Evolutionary conservation across 2,329 filamentous ascomycete species (phyloP).

Genomic region (Emydomyces testavorans): DNA sequence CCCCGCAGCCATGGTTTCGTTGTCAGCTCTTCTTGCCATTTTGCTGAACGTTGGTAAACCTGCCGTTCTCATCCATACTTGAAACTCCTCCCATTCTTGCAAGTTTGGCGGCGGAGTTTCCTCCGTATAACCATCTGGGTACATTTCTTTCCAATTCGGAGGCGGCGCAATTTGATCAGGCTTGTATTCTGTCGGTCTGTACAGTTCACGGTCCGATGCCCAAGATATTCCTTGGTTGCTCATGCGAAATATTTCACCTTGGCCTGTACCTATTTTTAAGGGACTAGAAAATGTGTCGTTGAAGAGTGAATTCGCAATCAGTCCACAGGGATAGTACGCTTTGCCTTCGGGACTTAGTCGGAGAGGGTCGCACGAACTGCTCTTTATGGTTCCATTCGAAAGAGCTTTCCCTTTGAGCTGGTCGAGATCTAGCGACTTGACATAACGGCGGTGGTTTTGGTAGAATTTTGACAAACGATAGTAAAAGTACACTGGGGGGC

Average conservation of each 20-base stretch:
- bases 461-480: slow-evolving; percentile 97
- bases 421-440: slow-evolving; percentile 71
- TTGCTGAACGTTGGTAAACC: slow-evolving; percentile 93
- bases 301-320: slow-evolving; percentile 95
- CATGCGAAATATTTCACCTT: slow-evolving; percentile 58
- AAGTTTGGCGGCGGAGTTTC: slow-evolving; percentile 59
- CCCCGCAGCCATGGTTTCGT: slow-evolving; percentile 53
- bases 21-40: slow-evolving; percentile 72
- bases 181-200: slow-evolving; percentile 57
- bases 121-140: slow-evolving; percentile 57
- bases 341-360: slow-evolving; percentile 44
- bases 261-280: slow-evolving; percentile 43
- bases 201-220: slow-evolving; percentile 69
- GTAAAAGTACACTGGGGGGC: slow-evolving; percentile 78
- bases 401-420: slow-evolving; percentile 68
- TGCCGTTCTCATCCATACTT: slow-evolving; percentile 98
- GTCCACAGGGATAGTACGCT: slow-evolving; percentile 84
- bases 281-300: slow-evolving; percentile 77
- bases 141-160: slow-evolving; percentile 69
- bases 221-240: slow-evolving; percentile 70
- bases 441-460: slow-evolving; percentile 95
- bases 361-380: slow-evolving; percentile 66
- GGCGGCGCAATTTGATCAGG: slow-evolving; percentile 60
- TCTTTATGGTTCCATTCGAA: slow-evolving; percentile 48
- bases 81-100: slow-evolving; percentile 68